Conservation (phyloP, 163 green algal genomes). For the Trebouxiophyceae sp. region DNA sequence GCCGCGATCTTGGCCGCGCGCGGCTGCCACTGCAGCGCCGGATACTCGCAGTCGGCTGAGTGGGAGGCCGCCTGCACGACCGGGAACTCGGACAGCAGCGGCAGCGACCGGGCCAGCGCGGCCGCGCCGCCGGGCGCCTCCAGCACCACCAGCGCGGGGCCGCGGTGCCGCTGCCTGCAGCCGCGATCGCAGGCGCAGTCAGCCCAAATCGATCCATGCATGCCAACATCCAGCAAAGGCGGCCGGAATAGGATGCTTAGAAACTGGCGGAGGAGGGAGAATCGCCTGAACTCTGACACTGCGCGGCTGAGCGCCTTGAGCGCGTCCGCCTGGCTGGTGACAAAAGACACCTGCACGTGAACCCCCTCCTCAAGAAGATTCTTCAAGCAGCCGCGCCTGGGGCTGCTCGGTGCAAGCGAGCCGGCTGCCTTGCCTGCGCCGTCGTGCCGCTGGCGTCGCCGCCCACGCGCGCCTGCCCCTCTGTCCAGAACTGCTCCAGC, state of each 20-base stretch:
- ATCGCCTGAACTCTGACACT: too few relatives aligned
- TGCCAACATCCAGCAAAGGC: too few relatives aligned
- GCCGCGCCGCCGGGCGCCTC: slow-evolving; percentile 17
- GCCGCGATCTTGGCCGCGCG: slow-evolving; percentile 42
- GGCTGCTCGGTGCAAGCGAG: too few relatives aligned
- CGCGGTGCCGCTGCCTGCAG: slow-evolving; percentile 28
- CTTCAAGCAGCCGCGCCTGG: too few relatives aligned
- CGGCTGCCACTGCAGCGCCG: slow-evolving; percentile 71
- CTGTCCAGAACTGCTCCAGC: slow-evolving; percentile 46
- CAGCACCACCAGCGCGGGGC: slow-evolving; percentile 22
- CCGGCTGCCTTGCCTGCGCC: not conserved
- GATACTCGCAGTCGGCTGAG: slow-evolving; percentile 43
- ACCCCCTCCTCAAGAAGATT: too few relatives aligned
- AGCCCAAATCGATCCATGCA: too few relatives aligned
- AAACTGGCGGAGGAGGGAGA: too few relatives aligned
- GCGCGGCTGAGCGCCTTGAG: too few relatives aligned
- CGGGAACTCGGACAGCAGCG: slow-evolving; percentile 55
- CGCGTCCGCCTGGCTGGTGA: too few relatives aligned
- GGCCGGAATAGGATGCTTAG: too few relatives aligned
- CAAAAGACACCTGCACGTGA: too few relatives aligned
- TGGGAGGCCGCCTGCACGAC: slow-evolving; percentile 1
- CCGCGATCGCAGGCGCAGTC: too few relatives aligned
- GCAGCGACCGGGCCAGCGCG: slow-evolving; percentile 35
- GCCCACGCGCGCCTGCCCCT: slow-evolving; percentile 19
- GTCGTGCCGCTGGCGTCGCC: not conserved